Evolutionary conservation across 768 basidiomycete species (phyloP).

Genomic region (Termitomyces eurrhizus): DNA sequence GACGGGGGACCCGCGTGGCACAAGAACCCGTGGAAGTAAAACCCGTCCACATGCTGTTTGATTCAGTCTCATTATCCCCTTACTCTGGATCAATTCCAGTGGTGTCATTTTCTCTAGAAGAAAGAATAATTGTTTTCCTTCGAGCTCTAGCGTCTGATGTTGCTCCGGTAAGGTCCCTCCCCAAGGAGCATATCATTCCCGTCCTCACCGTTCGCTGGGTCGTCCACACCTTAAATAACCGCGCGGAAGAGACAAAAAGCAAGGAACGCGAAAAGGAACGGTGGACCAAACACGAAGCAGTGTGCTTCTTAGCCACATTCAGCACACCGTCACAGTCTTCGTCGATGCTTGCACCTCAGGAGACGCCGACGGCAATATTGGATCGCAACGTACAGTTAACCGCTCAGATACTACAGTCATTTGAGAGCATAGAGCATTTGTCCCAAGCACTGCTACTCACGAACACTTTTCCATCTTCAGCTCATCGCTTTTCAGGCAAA

Average conservation of each 20-base stretch:
- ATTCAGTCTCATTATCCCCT: conserved; percentile 32
- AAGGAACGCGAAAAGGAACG: conserved; percentile 62
- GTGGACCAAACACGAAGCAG: conserved; percentile 66
- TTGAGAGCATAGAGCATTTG: conserved; percentile 58
- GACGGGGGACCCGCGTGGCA: conserved; percentile 65
- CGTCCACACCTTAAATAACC: conserved; percentile 41
- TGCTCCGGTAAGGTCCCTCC: conserved; percentile 40
- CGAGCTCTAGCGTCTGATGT: conserved; percentile 53
- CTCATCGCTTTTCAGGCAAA: conserved; percentile 53
- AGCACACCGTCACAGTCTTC: conserved; percentile 17
- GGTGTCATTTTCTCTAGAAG: conserved; percentile 43
- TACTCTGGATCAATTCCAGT: conserved; percentile 36
- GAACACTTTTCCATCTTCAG: conserved; percentile 40
- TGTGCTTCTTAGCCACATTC: conserved; percentile 54
- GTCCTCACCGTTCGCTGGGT: conserved; percentile 66
- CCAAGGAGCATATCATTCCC: conserved; percentile 41
- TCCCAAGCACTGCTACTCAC: conserved; percentile 58
- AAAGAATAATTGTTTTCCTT: conserved; percentile 54
- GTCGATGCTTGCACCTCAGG: conserved; percentile 6
- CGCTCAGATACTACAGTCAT: conserved; percentile 57
- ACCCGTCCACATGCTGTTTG: conserved; percentile 44
- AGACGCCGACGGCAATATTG: conserved; percentile 32
- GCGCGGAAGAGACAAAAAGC: conserved; percentile 46
- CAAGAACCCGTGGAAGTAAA: conserved; percentile 53
- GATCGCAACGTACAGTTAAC: conserved; percentile 66